Percentiles rank a stretch among this genome's conserved stretches.
Conservation (phyloP, 768 basidiomycete genomes). For the Boletus vinaceobasis region DNA sequence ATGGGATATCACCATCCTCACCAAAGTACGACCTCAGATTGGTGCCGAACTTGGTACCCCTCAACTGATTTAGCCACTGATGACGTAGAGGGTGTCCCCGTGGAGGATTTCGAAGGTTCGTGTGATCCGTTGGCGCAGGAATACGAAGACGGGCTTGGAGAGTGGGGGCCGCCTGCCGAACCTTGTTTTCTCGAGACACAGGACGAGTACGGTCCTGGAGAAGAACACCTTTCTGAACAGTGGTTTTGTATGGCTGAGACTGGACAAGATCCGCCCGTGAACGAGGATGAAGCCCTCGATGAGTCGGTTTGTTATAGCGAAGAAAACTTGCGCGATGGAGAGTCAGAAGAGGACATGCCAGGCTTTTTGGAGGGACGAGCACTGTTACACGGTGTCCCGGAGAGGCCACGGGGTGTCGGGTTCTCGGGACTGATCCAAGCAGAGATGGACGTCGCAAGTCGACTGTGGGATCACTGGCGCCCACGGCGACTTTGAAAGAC, state of each 20-base stretch:
- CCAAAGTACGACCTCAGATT: not conserved
- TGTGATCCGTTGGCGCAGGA: constrained; percentile 2
- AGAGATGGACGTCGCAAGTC: constrained; percentile 61
- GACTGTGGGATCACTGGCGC: constrained; percentile 61
- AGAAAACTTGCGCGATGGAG: not conserved
- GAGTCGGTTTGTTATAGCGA: not conserved
- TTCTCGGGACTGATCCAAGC: constrained; percentile 37
- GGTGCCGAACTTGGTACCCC: not conserved
- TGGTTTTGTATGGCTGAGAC: not conserved
- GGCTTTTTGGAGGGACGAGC: constrained; percentile 53
- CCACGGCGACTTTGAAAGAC: constrained; percentile 49
- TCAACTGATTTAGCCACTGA: not conserved
- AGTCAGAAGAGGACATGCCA: constrained; percentile 1
- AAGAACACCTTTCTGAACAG: too few relatives aligned
- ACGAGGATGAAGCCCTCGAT: not conserved
- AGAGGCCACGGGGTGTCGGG: constrained; percentile 6
- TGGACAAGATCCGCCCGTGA: not conserved
- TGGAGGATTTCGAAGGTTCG: not conserved
- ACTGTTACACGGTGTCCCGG: constrained; percentile 42
- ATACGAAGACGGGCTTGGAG: constrained; percentile 3
- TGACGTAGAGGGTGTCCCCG: not conserved
- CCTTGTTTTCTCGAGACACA: not conserved
- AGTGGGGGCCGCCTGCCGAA: not conserved
- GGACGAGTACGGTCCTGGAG: not conserved
- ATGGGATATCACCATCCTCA: not conserved